Percentiles rank a stretch among this genome's conserved stretches.
phyloP scores from a whole-genome alignment of 164 flowering plant species.

The Protea cynaroides region DNA sequence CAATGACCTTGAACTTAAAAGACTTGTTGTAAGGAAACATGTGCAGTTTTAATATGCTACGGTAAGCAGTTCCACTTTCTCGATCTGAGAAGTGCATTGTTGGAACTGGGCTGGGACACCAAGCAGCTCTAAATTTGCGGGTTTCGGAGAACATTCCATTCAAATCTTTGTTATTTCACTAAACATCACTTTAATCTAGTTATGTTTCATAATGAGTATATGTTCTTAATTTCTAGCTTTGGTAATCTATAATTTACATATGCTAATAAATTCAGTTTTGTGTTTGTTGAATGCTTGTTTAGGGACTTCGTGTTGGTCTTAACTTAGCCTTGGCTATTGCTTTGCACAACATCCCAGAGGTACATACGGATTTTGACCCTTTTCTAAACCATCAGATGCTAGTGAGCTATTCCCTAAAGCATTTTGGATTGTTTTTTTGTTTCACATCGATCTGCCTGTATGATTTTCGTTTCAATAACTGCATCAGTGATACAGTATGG shows the following conservation, averaged over 20 bases:
- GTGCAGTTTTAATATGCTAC: no score
- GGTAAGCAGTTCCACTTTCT: no score
- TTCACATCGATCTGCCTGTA: neutral
- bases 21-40: no score
- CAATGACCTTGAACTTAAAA: no score
- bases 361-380: constrained; percentile 12
- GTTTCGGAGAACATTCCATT: no score
- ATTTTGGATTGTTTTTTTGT: neutral
- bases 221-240: constrained; percentile 1
- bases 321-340: constrained; percentile 95
- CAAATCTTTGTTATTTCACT: neutral
- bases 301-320: constrained; percentile 93
- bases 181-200: neutral
- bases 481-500: neutral
- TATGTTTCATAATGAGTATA: neutral
- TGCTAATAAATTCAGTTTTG: constrained; percentile 1
- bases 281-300: constrained; percentile 9
- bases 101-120: no score
- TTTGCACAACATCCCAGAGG: constrained; percentile 97
- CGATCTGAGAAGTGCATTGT: no score
- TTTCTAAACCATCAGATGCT: neutral
- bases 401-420: neutral
- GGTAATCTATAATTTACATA: neutral
- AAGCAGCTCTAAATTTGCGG: no score
- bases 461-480: neutral